Evolutionary conservation across 352 stramenopile species (phyloP), one percentile per base, ranked within the genome.

Genomic region (Globisporangium perplexum): DNA sequence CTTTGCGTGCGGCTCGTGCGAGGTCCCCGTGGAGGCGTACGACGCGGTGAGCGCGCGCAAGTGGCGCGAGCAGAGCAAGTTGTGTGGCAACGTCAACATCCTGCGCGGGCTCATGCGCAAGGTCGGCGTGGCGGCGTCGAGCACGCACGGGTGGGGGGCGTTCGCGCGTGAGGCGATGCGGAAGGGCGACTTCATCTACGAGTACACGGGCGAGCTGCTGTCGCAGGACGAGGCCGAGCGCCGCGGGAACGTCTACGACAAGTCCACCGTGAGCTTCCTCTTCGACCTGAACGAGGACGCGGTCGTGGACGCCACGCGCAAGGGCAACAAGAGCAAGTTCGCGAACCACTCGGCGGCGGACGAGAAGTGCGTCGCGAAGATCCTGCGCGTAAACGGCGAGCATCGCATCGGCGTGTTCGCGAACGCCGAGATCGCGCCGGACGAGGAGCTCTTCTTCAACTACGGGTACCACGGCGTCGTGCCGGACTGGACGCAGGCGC

Each of bases 271-370:
- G 39, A 92, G 80, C 47, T 98, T 97, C 62, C 64, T 98, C 14
- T 99, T 99, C 62, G 93, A 98, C 68, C 56, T 98, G 57, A 97
- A 86, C 41, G 86, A 92, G 50, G 94, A 98, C 57, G 82, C 72
- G 7, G 85, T 96, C 45, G 77, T 99, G 44, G 96, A 98, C 72
- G 93, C 94, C 0, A 93, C 88, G 14, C 81, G 87, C 26, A 96
- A 97, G 60, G 95, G 96, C 15, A 98, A 98, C 79, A 98, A 98
- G 68, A 96, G 88, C 53, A 93, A 96, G 52, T 98, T 97, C 62
- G 86, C 90, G 1, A 97, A 97, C 60, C 92, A 98, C 62, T 71
- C 72, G 45, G 85, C 81, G 2, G 66, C 62, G 8, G 44, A 73
- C 1, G 79, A 88, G 0, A 98, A 97, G 65, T 96, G 86, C 53